Percentiles rank a stretch among this genome's conserved stretches.
Evolutionary conservation across 148 eudicot genomes (phyloP).

Genomic region (Selenicereus undatus): DNA sequence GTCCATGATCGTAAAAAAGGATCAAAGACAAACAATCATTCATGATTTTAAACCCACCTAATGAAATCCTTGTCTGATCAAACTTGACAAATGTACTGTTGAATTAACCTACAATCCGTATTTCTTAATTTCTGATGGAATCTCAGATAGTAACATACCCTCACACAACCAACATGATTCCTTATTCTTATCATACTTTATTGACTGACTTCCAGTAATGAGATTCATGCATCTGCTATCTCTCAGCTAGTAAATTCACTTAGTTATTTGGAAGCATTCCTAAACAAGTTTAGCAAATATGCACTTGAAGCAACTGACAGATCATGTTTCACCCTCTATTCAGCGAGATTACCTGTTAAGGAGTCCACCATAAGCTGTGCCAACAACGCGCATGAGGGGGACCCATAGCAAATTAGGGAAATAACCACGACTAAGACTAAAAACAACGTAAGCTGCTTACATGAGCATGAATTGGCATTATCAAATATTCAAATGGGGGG

Average conservation of each 20-base stretch:
- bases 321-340: background rate
- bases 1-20: background rate
- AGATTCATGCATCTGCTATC: background rate
- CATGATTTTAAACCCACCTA: no score
- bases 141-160: background rate
- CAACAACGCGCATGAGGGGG: background rate
- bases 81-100: background rate
- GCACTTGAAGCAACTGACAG: slow-evolving; percentile 1
- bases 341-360: background rate
- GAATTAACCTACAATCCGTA: background rate
- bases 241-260: background rate
- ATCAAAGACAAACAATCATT: background rate
- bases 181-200: background rate
- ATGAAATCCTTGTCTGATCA: background rate
- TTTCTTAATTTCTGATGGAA: background rate
- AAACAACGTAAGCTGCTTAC: background rate
- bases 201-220: background rate
- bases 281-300: background rate
- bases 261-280: background rate
- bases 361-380: background rate
- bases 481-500: background rate
- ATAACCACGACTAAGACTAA: background rate
- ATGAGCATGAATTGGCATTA: background rate
- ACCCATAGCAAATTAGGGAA: background rate
- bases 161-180: background rate